Base-by-base conservation (phyloP, 164 flowering plant species). In the Macadamia tetraphylla region DNA sequence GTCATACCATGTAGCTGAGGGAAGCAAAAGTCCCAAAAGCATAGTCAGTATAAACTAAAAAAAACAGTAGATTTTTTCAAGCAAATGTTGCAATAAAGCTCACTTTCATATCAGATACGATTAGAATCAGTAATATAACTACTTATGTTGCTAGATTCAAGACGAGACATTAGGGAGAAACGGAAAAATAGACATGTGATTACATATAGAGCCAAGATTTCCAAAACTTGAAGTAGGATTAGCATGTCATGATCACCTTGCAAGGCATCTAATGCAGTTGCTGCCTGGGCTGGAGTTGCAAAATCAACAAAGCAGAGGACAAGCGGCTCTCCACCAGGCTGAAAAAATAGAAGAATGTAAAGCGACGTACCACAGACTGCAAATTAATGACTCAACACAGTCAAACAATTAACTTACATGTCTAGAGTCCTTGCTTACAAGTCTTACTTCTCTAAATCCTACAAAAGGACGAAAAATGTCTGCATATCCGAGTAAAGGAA, bases 401-500 rank as follows among this genome's bases (percentile, higher is more conserved):
- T 23, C 35, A 74, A 62, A 6, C 42, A 17, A 65, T 52, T 15
- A 58, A 82, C 96, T 85, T 82, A 94, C 98, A 77, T 76, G 85
- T 87, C 84, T 86, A 35, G 94, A 80, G 56, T 91, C 97, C 77
- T 91, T 94, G 76, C 75, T 86, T 57, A 94, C 96, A 60, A 94
- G 89, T 73, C 98, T 87, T 44, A 91, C 97, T 85, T 91, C 97
- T 75, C 82, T 87, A 77, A 85, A 94, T 58, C 98, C 98, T 58
- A 91, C 91, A 80, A 94, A 94, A 64, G 96, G 97, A 44, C 97
- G 98, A 71, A 94, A 91, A 15, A 94, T 91, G 84, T 94, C 98
- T 94, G 72, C 69, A 60, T 63, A 63, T 40, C 2, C 58, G 58
- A 71, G 83, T 86, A 35, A 87, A 86, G 85, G 81, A 79, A 70